Percentiles rank a stretch among this genome's conserved stretches.
Evolutionary conservation across 2,329 filamentous ascomycete species (phyloP).

Genomic region (Claviceps arundinis): DNA sequence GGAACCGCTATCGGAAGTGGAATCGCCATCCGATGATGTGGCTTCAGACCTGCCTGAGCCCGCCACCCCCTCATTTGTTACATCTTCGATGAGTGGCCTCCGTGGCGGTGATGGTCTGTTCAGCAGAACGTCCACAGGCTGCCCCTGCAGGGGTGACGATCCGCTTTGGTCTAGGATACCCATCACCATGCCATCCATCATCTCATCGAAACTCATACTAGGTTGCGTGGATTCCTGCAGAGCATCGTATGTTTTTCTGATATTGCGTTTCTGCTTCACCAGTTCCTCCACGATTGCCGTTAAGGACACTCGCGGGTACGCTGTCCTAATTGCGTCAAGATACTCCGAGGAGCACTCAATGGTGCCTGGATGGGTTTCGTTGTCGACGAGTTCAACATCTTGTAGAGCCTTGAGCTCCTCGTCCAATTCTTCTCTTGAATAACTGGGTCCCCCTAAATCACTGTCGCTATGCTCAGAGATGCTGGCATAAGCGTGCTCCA

Average conservation of each 20-base stretch:
- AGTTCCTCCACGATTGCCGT: constrained; percentile 24
- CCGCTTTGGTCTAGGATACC: constrained; percentile 6
- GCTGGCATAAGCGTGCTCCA: background rate
- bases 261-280: constrained; percentile 18
- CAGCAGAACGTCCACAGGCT: background rate
- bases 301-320: constrained; percentile 28
- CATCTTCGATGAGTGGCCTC: constrained; percentile 17
- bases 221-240: constrained; percentile 20
- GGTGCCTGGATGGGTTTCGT: constrained; percentile 2
- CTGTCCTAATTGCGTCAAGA: constrained; percentile 22
- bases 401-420: constrained; percentile 1
- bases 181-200: constrained; percentile 17
- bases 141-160: background rate
- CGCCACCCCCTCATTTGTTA: constrained; percentile 3
- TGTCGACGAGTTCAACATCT: background rate
- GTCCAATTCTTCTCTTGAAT: background rate
- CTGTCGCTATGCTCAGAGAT: background rate
- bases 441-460: constrained; percentile 7
- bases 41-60: constrained; percentile 7
- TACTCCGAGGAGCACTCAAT: constrained; percentile 18
- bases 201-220: constrained; percentile 19
- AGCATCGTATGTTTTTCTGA: constrained; percentile 24
- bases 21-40: constrained; percentile 2
- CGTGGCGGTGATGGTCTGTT: constrained; percentile 2
- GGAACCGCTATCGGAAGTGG: background rate